These are phyloP conservation scores for Zalerion maritima DNA, from an alignment of 495 filamentous ascomycete species.

Conservation along the genomic window DNA sequence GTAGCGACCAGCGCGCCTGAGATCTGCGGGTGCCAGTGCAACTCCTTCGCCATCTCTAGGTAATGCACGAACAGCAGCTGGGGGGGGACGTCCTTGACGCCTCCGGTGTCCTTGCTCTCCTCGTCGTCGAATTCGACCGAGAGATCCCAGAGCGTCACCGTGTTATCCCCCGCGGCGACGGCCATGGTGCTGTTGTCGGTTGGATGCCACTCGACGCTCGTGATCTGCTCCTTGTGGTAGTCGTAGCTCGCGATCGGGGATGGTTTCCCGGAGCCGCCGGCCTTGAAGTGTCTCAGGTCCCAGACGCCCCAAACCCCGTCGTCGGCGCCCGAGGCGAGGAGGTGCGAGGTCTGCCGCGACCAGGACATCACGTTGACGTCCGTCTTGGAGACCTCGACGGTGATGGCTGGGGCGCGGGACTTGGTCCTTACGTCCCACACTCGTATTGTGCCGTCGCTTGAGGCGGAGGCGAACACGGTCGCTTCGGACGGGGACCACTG, in stretches of 20 bases:
- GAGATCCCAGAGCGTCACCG: constrained; percentile 91
- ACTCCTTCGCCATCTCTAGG: constrained; percentile 83
- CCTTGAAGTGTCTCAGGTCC: constrained; percentile 90
- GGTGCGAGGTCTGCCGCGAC: constrained; percentile 71
- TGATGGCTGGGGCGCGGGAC: constrained; percentile 68
- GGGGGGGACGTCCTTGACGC: constrained; percentile 77
- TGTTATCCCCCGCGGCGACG: constrained; percentile 85
- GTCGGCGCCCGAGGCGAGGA: constrained; percentile 85
- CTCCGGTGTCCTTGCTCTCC: constrained; percentile 78
- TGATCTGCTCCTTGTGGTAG: constrained; percentile 93
- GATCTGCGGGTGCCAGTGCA: constrained; percentile 95
- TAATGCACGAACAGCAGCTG: constrained; percentile 95
- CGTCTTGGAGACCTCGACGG: constrained; percentile 63
- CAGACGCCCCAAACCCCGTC: constrained; percentile 92
- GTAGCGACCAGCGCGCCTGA: constrained; percentile 84
- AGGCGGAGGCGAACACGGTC: constrained; percentile 85
- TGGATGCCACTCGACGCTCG: constrained; percentile 93
- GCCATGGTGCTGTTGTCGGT: constrained; percentile 89
- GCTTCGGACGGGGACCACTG: constrained; percentile 90
- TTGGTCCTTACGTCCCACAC: constrained; percentile 92
- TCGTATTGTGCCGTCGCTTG: constrained; percentile 84
- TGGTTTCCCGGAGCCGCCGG: constrained; percentile 30
- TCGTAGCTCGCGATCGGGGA: constrained; percentile 75
- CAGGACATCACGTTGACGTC: constrained; percentile 96
- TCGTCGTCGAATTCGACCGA: constrained; percentile 94